Evolutionary conservation across 495 filamentous ascomycete genomes (phyloP), one percentile per base, ranked within the genome.

Genomic region (Aspergillus heteromorphus): DNA sequence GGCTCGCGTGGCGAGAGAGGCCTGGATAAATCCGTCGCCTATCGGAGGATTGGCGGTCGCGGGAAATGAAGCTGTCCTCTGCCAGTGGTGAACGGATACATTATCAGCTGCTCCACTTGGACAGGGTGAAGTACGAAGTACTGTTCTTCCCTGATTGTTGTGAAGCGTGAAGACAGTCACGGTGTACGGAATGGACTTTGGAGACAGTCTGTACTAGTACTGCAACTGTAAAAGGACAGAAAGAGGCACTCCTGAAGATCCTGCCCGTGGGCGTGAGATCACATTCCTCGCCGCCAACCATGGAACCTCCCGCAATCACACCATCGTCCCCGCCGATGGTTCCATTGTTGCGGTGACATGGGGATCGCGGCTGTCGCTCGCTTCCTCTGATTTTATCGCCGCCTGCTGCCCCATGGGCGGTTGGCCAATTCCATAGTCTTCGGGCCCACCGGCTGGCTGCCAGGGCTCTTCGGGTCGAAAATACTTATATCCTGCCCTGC

Each of bases 271-370:
- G 8, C 19, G 1, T 11, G 19, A 14, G 9, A n/a, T 19, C 36
- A 21, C 14, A 29, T 31, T 25, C 51, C 25, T 45, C 16, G 17
- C 16, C 30, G 6, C 13, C 29, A 49, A 14, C 38, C 31, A 41
- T 48, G 52, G 31, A 55, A 34, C 56, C 43, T 54, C 40, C 42
- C 29, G 45, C 53, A 62, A 75, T 75, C 70, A 73, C 72, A 75
- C 69, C 72, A 75, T 75, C 70, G 64, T 53, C 58, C 55, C 53
- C 48, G 42, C 56, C n/a, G 53, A 73, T 75, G 65, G 62, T 64
- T 58, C 63, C 61, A 70, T 74, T 62, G 57, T 59, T 38, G 51
- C 40, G 49, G 58, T 57, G 54, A 60, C 57, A 58, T 56, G 48
- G 41, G 41, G 54, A 55, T 54, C 53, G 53, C 50, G 40, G n/a